Conservation (phyloP, 2,329 filamentous ascomycete genomes). For the Dactylellina leptospora region DNA sequence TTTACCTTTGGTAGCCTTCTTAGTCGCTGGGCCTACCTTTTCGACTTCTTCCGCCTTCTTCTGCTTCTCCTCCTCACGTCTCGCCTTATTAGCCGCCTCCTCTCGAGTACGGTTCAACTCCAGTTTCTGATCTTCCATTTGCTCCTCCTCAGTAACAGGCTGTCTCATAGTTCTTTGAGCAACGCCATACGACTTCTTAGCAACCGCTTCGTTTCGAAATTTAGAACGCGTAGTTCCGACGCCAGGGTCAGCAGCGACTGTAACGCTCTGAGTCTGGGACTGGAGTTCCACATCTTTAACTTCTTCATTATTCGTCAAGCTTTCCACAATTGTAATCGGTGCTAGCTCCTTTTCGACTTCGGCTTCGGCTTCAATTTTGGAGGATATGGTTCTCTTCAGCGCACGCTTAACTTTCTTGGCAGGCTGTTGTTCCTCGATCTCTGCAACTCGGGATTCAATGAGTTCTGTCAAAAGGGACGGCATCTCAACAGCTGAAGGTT, state of each 20-base stretch:
- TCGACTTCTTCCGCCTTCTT: slow-evolving; percentile 9
- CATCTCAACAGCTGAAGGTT: slow-evolving; percentile 46
- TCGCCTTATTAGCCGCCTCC: slow-evolving; percentile 16
- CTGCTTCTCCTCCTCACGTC: slow-evolving; percentile 27
- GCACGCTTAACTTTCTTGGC: slow-evolving; percentile 25
- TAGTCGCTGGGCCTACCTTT: background rate
- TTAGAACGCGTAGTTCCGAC: slow-evolving; percentile 49
- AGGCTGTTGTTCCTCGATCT: slow-evolving; percentile 40
- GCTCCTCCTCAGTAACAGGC: slow-evolving; percentile 43
- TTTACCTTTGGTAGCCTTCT: slow-evolving; percentile 23
- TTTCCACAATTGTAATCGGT: background rate
- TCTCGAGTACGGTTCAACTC: slow-evolving; percentile 31
- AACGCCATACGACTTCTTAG: slow-evolving; percentile 47
- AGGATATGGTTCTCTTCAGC: slow-evolving; percentile 4
- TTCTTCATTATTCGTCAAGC: background rate
- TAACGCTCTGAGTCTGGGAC: slow-evolving; percentile 34
- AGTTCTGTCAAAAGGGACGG: slow-evolving; percentile 35
- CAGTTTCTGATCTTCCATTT: slow-evolving; percentile 39
- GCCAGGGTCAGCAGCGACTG: slow-evolving; percentile 45
- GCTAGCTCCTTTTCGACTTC: background rate
- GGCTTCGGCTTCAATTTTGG: background rate
- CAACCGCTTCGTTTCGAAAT: slow-evolving; percentile 41
- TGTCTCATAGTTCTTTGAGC: slow-evolving; percentile 47
- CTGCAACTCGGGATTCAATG: slow-evolving; percentile 42
- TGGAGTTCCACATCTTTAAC: slow-evolving; percentile 27